A percentile compares a stretch with the other conserved stretches of the same genome.
These are phyloP conservation scores for Tremellales sp. DNA, from an alignment of 1,284 basidiomycete genomes.

Conservation along the genomic window DNA sequence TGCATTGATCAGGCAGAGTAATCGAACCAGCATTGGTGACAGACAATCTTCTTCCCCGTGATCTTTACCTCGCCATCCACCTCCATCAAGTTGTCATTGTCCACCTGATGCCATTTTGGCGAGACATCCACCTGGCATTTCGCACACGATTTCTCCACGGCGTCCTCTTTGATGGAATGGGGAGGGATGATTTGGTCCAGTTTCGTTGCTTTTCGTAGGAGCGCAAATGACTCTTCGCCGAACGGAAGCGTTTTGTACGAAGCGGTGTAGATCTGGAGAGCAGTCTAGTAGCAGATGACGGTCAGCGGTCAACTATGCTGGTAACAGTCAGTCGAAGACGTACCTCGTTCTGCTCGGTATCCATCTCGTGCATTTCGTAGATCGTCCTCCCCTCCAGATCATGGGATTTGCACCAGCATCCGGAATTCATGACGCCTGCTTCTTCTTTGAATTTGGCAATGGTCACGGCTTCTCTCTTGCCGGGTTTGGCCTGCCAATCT, in stretches of 20 bases:
- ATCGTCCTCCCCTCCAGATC: constrained; percentile 59
- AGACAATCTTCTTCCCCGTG: constrained; percentile 11
- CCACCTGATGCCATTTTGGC: constrained; percentile 38
- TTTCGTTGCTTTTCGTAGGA: constrained; percentile 78
- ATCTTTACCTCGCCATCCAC: constrained; percentile 17
- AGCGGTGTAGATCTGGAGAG: constrained; percentile 76
- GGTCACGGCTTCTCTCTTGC: constrained; percentile 59
- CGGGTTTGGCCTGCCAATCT: constrained; percentile 63
- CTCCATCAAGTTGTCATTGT: neutral
- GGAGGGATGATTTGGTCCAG: constrained; percentile 58
- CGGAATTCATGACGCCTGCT: constrained; percentile 73
- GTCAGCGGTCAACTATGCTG: constrained; percentile 3
- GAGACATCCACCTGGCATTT: constrained; percentile 38
- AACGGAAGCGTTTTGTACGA: constrained; percentile 72
- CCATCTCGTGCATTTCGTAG: constrained; percentile 77
- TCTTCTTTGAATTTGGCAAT: constrained; percentile 81
- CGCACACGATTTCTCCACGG: constrained; percentile 16
- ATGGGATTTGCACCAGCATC: constrained; percentile 80
- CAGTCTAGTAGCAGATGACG: constrained; percentile 57
- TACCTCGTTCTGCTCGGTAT: constrained; percentile 57
- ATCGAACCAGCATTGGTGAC: constrained; percentile 29
- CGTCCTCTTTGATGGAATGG: neutral
- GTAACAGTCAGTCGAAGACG: constrained; percentile 8
- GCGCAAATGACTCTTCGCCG: constrained; percentile 65
- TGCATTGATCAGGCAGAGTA: neutral